Base-by-base conservation (phyloP, 768 basidiomycete species). In the Neoboletus magnificus region DNA sequence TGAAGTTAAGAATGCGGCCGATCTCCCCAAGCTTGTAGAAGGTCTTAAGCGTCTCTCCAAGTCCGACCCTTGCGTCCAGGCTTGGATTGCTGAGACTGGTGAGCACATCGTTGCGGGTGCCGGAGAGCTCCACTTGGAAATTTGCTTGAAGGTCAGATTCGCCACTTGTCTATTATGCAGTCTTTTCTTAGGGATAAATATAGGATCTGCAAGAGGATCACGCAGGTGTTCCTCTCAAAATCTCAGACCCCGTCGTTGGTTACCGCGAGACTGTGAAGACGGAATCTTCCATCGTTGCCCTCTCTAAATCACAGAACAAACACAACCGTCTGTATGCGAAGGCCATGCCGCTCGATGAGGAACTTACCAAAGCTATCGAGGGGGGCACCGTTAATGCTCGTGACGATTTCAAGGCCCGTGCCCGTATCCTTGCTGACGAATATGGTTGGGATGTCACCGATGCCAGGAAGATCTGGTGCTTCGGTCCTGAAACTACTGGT, bases 261-360 rank as follows among this genome's bases (percentile, higher is more conserved):
- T 98, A 98, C 79, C 83, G 93, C 74, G 97, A 98, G 82, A 98
- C 97, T 15, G 95, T 99, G 73, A 93, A 87, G 77, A 76, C 93
- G 50, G 94, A 98, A 76, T 98, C 97, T 7, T 85, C 86, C 48
- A 98, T 98, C 65, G 87, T 92, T 63, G 97, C 97, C 29, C 81
- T 99, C 37, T 98, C 97, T 56, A 99, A 99, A 76, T 98, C 97
- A 22, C 97, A 98, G 78, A 98, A 99, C 84, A 99, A 98, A 83
- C 97, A 99, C 86, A 99, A 99, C 74, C 91, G 97, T 78, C 82
- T 99, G 55, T 99, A 87, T 75, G 83, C 87, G 63, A 94, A 94
- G 82, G 97, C 97, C 36, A 61, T 86, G 77, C 97, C 97, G 36
- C 71, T 99, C 54, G 93, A 91, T 25, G 97, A 99, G 70, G 95